Evolutionary conservation across 2,329 filamentous ascomycete species (phyloP).

Genomic region (Pseudophaeomoniella oleicola): DNA sequence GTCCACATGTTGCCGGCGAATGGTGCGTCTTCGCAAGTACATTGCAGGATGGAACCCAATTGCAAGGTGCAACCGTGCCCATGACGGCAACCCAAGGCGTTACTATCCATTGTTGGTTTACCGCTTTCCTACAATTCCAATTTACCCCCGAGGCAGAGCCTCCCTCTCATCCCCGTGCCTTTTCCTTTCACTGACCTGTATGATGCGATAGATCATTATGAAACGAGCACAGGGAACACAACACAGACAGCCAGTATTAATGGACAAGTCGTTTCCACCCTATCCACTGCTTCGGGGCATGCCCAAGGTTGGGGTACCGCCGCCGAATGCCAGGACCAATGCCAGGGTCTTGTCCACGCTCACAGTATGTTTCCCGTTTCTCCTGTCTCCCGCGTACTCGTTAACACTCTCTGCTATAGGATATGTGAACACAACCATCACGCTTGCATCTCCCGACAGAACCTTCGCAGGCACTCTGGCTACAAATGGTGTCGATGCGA

Average conservation of each 20-base stretch:
- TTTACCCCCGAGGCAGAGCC: too few species aligned
- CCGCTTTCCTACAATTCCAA: too few species aligned
- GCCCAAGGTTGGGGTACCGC: constrained; percentile 19
- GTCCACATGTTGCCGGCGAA: constrained; percentile 10
- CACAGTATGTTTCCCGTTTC: constrained; percentile 13
- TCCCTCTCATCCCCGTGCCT: too few species aligned
- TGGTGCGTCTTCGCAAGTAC: constrained; percentile 21
- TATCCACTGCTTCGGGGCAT: constrained; percentile 16
- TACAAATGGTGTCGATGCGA: constrained; percentile 14
- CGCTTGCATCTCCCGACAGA: constrained; percentile 14
- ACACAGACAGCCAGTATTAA: constrained; percentile 17
- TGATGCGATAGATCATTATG: constrained; percentile 15
- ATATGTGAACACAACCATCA: constrained; percentile 16
- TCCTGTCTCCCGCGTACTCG: not conserved
- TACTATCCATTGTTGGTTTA: constrained; percentile 15
- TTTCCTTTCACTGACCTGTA: too few species aligned
- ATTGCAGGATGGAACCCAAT: constrained; percentile 14
- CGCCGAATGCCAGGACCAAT: constrained; percentile 18
- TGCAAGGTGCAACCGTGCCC: constrained; percentile 15
- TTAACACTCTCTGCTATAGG: constrained; percentile 11
- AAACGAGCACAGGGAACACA: constrained; percentile 16
- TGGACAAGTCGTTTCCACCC: constrained; percentile 14
- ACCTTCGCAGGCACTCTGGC: constrained; percentile 15
- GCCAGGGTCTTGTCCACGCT: constrained; percentile 13
- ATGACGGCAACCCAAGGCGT: constrained; percentile 13